phyloP scores from a whole-genome alignment of 768 basidiomycete genomes.

The Megacollybia marginata region DNA sequence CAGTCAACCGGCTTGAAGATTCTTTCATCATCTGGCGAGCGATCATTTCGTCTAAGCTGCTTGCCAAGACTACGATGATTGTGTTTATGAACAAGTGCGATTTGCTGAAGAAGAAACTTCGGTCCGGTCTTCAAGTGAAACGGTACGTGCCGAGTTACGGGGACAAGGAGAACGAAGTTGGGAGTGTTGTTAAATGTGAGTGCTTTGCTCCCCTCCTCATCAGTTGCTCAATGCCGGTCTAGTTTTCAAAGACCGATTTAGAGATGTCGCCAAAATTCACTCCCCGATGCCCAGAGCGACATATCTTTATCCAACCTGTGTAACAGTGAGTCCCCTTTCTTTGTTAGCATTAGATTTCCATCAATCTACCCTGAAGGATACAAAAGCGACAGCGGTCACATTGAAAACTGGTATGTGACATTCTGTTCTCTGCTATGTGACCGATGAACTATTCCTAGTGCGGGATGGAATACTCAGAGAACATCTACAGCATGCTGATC shows the following conservation, averaged over 20 bases:
- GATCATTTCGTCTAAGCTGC: constrained; percentile 51
- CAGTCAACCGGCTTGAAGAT: constrained; percentile 65
- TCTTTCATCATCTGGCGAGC: constrained; percentile 62
- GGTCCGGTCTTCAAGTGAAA: constrained; percentile 38
- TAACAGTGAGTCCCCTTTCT: constrained; percentile 34
- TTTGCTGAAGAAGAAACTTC: constrained; percentile 44
- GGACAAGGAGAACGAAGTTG: constrained; percentile 50
- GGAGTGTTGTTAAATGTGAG: constrained; percentile 49
- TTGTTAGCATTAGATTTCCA: background rate
- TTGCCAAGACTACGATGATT: constrained; percentile 54
- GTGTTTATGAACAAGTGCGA: constrained; percentile 76
- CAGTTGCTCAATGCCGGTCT: background rate
- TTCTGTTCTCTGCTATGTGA: background rate
- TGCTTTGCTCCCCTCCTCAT: constrained; percentile 6
- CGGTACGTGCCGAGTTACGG: constrained; percentile 57
- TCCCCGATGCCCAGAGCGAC: constrained; percentile 43
- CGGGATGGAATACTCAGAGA: constrained; percentile 48
- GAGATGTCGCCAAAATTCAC: constrained; percentile 32
- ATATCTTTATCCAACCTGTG: constrained; percentile 55
- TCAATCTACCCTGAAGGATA: constrained; percentile 33
- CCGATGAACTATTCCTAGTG: constrained; percentile 21
- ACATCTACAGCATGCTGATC: constrained; percentile 39
- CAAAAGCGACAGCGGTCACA: constrained; percentile 45
- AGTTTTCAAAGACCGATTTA: constrained; percentile 46
- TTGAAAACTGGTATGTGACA: constrained; percentile 36